Conservation (phyloP, 805 yeast species). For the Pichia exigua region DNA sequence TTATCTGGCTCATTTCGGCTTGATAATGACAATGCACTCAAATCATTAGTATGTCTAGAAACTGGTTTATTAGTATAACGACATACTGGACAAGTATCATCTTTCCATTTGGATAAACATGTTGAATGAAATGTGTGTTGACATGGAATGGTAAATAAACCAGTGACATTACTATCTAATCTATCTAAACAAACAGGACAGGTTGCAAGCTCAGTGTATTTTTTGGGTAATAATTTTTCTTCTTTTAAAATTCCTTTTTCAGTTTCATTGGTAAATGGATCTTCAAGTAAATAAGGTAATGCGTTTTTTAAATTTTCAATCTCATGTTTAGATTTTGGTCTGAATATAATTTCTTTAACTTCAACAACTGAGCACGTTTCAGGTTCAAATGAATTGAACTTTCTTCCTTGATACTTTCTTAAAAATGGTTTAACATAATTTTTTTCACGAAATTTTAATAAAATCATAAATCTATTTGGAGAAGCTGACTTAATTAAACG, state of each 20-base stretch:
- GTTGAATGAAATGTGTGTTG: slow-evolving; percentile 91
- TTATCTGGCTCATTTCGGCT: slow-evolving; percentile 17
- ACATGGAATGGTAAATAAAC: slow-evolving; percentile 80
- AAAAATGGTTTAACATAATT: slow-evolving; percentile 57
- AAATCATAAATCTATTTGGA: slow-evolving; percentile 64
- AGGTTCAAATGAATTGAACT: slow-evolving; percentile 82
- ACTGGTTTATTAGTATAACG: slow-evolving; percentile 51
- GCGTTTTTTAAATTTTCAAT: slow-evolving; percentile 16
- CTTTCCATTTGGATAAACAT: slow-evolving; percentile 82
- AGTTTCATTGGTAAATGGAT: slow-evolving; percentile 51
- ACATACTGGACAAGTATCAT: slow-evolving; percentile 87
- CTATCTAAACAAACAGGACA: slow-evolving; percentile 91
- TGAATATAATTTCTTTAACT: slow-evolving; percentile 51
- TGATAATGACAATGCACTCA: not conserved
- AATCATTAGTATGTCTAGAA: not conserved
- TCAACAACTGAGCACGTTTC: slow-evolving; percentile 74
- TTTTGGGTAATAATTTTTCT: slow-evolving; percentile 19
- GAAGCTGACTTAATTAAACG: slow-evolving; percentile 60
- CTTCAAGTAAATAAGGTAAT: slow-evolving; percentile 63
- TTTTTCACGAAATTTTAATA: slow-evolving; percentile 61
- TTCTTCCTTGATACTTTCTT: slow-evolving; percentile 57
- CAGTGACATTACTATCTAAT: slow-evolving; percentile 74
- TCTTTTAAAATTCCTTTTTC: not conserved
- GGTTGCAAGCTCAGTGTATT: slow-evolving; percentile 60
- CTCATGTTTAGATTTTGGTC: slow-evolving; percentile 15